Evolutionary conservation across 352 stramenopile species (phyloP), one percentile per base, ranked within the genome.

Genomic region (Pythium monospermum): DNA sequence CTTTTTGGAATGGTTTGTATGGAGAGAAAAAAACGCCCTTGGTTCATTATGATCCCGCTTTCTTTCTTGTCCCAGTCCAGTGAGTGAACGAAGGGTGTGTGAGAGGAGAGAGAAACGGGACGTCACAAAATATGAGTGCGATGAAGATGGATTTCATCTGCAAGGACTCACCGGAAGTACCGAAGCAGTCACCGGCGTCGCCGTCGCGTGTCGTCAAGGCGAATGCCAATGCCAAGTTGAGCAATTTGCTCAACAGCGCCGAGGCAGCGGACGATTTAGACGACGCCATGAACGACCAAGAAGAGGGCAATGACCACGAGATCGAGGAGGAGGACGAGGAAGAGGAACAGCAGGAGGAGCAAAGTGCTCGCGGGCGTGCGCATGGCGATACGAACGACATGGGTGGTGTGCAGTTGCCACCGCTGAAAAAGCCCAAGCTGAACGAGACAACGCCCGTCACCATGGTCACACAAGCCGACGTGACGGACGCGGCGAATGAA

Each of bases 141-240:
- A 89, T 89, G 78, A 89, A 87, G 45, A 85, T 89, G 78, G 75
- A 85, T 45, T 89, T 87, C 41, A 89, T 89, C 63, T 85, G 73
- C 61, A 73, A 83, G 61, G 72, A 88, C 53, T 60, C 62, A 27
- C 53, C 57, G 48, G 55, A 73, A 49, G 56, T 38, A 46, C 55
- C 7, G 49, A 19, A 5, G 18, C 19, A 21, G 13, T 19, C 21
- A 26, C 21, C 16, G 22, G n/a, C 26, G 6, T n/a, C 42, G 35
- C 47, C 31, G 26, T 7, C 36, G 49, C 60, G 37, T 13, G 13
- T 33, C n/a, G n/a, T n/a, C n/a, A n/a, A n/a, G 28, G 57, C 45
- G 4, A 64, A 58, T n/a, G 56, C 56, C 11, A 64, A 64, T 26
- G 57, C 53, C 22, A 75, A 66, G 55, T 43, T 78, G 15, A 75